Evolutionary conservation across 331 rosid species (phyloP).

Genomic region (Rosa hybrid): DNA sequence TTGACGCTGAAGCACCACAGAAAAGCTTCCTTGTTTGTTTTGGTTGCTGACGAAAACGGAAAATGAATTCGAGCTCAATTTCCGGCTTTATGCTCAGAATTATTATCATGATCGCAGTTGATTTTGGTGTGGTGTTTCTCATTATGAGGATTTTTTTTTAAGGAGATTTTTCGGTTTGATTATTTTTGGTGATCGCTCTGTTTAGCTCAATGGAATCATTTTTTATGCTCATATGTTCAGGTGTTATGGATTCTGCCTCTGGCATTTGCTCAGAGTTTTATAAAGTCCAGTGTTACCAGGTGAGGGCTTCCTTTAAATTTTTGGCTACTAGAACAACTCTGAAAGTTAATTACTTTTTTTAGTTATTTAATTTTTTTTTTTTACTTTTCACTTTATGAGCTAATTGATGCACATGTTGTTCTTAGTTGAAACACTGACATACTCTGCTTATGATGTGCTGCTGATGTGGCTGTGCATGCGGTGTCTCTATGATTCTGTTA

Average conservation of each 20-base stretch:
- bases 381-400: background rate
- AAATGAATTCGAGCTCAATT: background rate
- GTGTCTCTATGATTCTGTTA: background rate
- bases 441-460: background rate
- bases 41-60: background rate
- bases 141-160: background rate
- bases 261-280: slow-evolving; percentile 43
- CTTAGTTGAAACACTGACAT: background rate
- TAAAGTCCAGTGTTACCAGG: slow-evolving; percentile 53
- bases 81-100: no score
- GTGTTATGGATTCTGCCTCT: slow-evolving; percentile 47
- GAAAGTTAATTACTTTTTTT: background rate
- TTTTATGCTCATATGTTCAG: slow-evolving; percentile 22
- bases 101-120: background rate
- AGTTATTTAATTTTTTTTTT: background rate
- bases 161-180: background rate
- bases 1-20: background rate
- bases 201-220: background rate
- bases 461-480: background rate
- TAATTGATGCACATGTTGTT: background rate
- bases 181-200: background rate
- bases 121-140: background rate
- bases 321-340: background rate
- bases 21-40: background rate
- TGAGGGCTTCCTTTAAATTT: slow-evolving; percentile 39